Evolutionary conservation across 1,284 basidiomycete genomes (phyloP), one percentile per base, ranked within the genome.

Genomic region (Fomes fomentarius): DNA sequence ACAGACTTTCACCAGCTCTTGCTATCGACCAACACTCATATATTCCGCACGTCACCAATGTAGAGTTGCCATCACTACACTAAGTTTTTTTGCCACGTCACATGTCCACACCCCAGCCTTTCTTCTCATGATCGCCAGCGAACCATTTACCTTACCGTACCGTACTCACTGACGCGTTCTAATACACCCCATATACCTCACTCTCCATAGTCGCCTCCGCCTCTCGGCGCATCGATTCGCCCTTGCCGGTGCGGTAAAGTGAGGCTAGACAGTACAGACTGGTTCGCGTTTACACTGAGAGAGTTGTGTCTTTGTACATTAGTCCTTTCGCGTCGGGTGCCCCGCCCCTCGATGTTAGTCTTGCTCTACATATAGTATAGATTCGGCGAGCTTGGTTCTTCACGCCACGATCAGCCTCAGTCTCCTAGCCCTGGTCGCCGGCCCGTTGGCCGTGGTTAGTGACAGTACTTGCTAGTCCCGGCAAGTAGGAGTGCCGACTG

Each of bases 281-380:
- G 34, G 9, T 40, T 34, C 43, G 52, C 44, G 52, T 41, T 52
- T 35, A 51, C 52, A 25, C 28, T 28, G 30, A 42, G 48, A 48
- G 40, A 25, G 26, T 39, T 34, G 24, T 22, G 45, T 33, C 39
- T 48, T 46, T 63, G 62, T 63, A 63, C 58, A 60, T 53, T 63
- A 63, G 56, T 47, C 50, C 45, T 43, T 48, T 45, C 47, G 48
- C 47, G 60, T 60, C 60, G 57, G 49, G 60, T 30, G 46, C 24
- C 39, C 51, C 34, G 46, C 24, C 39, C 51, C 34, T 50, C 58
- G 56, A 54, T 54, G 46, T 44, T 42, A 37, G 37, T 37, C 24
- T 42, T 50, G 25, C 39, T 54, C 38, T 38, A 31, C 50, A 57
- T 46, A 34, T 53, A 55, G 42, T 61, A 57, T 54, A 61, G 56